Conservation (phyloP, 2,329 filamentous ascomycete species). For the Nemania sp. region DNA sequence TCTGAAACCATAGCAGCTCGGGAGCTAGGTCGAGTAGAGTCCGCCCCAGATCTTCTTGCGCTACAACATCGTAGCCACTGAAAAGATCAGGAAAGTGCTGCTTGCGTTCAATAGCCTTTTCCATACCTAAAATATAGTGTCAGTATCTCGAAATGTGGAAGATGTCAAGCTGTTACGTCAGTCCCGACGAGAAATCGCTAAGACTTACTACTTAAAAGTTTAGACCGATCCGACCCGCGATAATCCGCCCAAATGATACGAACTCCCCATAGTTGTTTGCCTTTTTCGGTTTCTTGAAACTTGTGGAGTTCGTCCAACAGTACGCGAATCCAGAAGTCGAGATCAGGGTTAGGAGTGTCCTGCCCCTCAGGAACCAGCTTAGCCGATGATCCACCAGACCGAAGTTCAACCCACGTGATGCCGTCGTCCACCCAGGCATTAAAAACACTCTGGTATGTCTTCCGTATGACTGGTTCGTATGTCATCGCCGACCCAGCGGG, state of each 20-base stretch:
- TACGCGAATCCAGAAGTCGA: slow-evolving; percentile 32
- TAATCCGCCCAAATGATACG: slow-evolving; percentile 37
- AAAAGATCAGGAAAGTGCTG: slow-evolving; percentile 34
- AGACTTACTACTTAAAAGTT: slow-evolving; percentile 33
- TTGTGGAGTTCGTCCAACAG: slow-evolving; percentile 36
- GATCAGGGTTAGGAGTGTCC: slow-evolving; percentile 32
- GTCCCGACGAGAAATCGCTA: background rate
- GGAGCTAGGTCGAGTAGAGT: slow-evolving; percentile 71
- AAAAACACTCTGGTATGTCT: slow-evolving; percentile 36
- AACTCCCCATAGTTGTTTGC: slow-evolving; percentile 34
- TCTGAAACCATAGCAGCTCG: slow-evolving; percentile 75
- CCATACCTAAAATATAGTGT: slow-evolving; percentile 22
- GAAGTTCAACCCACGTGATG: slow-evolving; percentile 38
- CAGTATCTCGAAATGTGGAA: background rate
- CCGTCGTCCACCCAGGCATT: slow-evolving; percentile 33
- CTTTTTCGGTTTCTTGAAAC: slow-evolving; percentile 35
- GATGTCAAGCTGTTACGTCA: background rate
- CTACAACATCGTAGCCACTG: slow-evolving; percentile 73
- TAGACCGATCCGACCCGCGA: slow-evolving; percentile 10
- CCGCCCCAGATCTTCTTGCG: slow-evolving; percentile 72
- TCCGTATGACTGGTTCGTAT: slow-evolving; percentile 37
- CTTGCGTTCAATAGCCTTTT: slow-evolving; percentile 34
- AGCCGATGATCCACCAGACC: slow-evolving; percentile 31
- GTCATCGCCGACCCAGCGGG: slow-evolving; percentile 29
- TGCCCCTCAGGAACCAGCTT: slow-evolving; percentile 35